Evolutionary conservation across 345 rosid species (phyloP).

Genomic region (Sapria himalayana): DNA sequence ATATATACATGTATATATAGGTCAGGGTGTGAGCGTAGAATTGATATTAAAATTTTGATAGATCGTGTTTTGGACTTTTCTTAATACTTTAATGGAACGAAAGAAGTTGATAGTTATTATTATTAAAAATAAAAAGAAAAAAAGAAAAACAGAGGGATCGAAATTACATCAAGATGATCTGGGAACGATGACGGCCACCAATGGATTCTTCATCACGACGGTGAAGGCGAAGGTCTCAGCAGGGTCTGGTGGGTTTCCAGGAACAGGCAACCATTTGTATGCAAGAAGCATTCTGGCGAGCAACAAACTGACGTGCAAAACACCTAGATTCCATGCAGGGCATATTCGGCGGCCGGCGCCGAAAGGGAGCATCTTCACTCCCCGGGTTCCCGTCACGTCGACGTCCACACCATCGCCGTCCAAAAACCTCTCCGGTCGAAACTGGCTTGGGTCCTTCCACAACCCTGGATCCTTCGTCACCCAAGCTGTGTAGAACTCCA

Average conservation of each 20-base stretch:
- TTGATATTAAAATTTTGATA: no score
- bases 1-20: not conserved
- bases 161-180: slow-evolving; percentile 11
- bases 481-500: slow-evolving; percentile 95
- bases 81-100: no score
- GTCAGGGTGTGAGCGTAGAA: not conserved
- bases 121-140: no score
- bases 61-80: no score
- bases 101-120: no score
- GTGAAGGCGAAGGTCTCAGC: slow-evolving; percentile 79
- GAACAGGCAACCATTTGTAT: slow-evolving; percentile 48
- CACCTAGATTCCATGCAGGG: slow-evolving; percentile 70
- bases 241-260: slow-evolving; percentile 52
- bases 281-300: slow-evolving; percentile 76
- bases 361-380: slow-evolving; percentile 62
- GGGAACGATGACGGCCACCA: slow-evolving; percentile 40
- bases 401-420: slow-evolving; percentile 57
- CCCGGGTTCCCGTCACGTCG: slow-evolving; percentile 71
- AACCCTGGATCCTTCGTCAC: slow-evolving; percentile 54
- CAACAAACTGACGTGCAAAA: slow-evolving; percentile 43
- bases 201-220: slow-evolving; percentile 75
- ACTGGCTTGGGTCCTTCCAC: slow-evolving; percentile 57
- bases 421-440: slow-evolving; percentile 69
- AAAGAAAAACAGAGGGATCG: not conserved
- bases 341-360: slow-evolving; percentile 91